A percentile compares a stretch with the other conserved stretches of the same genome.
Evolutionary conservation across 148 eudicot genomes (phyloP).

Genomic region (Nepenthes mirabilis): DNA sequence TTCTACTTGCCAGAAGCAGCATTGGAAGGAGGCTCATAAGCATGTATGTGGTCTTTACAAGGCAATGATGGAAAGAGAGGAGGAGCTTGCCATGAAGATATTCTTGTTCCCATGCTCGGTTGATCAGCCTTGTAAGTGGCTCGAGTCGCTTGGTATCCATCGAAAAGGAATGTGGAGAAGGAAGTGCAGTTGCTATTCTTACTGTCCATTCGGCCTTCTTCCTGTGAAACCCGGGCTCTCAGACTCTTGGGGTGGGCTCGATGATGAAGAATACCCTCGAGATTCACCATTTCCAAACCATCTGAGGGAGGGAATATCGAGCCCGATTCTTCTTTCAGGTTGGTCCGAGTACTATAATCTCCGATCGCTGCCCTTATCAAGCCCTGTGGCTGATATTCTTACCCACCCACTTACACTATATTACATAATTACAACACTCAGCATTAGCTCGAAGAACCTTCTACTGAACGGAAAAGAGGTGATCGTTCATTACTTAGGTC

Average conservation of each 20-base stretch:
- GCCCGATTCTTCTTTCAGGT: slow-evolving; percentile 34
- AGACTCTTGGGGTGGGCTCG: slow-evolving; percentile 48
- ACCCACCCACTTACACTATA: slow-evolving; percentile 42
- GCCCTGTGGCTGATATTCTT: slow-evolving; percentile 42
- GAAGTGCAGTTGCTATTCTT: slow-evolving; percentile 39
- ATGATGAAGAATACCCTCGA: slow-evolving; percentile 37
- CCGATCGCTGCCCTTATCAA: slow-evolving; percentile 33
- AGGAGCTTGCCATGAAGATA: slow-evolving; percentile 37
- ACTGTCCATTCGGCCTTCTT: slow-evolving; percentile 34
- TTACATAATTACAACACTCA: slow-evolving; percentile 32
- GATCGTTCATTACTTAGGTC: slow-evolving; percentile 41
- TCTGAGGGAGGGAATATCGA: slow-evolving; percentile 20
- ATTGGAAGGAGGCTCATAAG: slow-evolving; percentile 39
- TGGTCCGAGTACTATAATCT: slow-evolving; percentile 48
- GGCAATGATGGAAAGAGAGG: slow-evolving; percentile 55
- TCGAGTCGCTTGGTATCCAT: slow-evolving; percentile 33
- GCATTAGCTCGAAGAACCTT: slow-evolving; percentile 25
- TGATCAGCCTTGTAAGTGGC: slow-evolving; percentile 38
- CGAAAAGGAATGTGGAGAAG: slow-evolving; percentile 53
- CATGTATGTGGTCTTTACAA: slow-evolving; percentile 34
- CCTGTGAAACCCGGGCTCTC: slow-evolving; percentile 21
- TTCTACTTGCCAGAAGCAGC: slow-evolving; percentile 35
- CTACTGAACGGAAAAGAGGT: slow-evolving; percentile 41
- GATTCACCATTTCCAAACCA: slow-evolving; percentile 22
- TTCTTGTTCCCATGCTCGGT: slow-evolving; percentile 29